These are phyloP conservation scores for Juglanconis oblonga DNA, from an alignment of 2,329 filamentous ascomycete species.

Conservation along the genomic window DNA sequence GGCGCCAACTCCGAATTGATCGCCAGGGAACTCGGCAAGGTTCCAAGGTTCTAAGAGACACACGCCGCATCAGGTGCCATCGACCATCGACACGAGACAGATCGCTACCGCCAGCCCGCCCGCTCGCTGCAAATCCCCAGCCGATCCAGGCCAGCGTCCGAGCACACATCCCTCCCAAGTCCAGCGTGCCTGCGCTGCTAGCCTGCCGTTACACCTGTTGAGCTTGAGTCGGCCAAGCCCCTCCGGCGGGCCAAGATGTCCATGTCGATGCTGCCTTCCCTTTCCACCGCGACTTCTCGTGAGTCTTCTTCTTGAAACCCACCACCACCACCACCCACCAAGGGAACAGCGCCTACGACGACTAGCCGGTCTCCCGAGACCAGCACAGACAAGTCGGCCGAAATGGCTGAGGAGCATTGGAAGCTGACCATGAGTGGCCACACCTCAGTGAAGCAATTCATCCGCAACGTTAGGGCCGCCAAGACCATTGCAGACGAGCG, in stretches of 20 bases:
- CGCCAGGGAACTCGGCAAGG: background rate
- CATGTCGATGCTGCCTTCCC: background rate
- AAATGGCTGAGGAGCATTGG: conserved; percentile 9
- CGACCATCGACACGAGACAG: background rate
- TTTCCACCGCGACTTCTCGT: conserved; percentile 31
- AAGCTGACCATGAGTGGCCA: conserved; percentile 18
- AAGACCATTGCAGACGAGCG: conserved; percentile 99
- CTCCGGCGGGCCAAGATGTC: background rate
- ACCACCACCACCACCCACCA: background rate
- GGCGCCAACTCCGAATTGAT: background rate
- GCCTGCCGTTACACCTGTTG: background rate
- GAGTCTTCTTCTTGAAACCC: conserved; percentile 17
- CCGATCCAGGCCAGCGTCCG: background rate
- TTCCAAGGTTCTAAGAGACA: background rate
- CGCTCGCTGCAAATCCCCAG: background rate
- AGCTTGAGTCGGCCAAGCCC: background rate
- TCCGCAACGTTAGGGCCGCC: conserved; percentile 95
- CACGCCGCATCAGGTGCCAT: background rate
- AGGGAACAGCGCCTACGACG: background rate
- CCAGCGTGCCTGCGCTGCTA: background rate
- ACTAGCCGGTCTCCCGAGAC: background rate
- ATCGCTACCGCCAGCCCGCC: background rate
- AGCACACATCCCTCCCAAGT: background rate
- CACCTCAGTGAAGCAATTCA: conserved; percentile 91
- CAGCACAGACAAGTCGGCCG: background rate